phyloP scores from a whole-genome alignment of 2,329 filamentous ascomycete genomes.

The Myrmaecium sp. region DNA sequence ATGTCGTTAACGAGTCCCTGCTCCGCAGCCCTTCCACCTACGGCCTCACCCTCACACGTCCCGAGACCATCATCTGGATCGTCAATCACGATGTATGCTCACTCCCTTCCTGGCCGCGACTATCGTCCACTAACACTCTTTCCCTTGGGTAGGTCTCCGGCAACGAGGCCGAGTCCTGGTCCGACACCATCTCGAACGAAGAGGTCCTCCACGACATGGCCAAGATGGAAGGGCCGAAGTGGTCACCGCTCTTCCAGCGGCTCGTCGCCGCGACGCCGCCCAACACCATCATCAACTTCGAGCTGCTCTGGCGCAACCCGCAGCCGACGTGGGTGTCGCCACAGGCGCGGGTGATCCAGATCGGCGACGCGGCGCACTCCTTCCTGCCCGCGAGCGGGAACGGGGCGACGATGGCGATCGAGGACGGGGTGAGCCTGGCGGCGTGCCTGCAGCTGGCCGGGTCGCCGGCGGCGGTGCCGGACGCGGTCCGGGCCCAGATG shows the following conservation, averaged over 20 bases:
- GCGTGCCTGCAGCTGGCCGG: constrained; percentile 29
- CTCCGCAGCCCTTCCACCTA: constrained; percentile 22
- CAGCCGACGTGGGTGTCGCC: constrained; percentile 28
- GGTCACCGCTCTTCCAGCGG: constrained; percentile 28
- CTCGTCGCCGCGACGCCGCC: constrained; percentile 27
- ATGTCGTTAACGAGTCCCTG: not conserved
- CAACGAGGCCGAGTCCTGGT: constrained; percentile 29
- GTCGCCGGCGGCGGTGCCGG: constrained; percentile 17
- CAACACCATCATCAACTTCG: constrained; percentile 32
- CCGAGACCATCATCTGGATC: constrained; percentile 33
- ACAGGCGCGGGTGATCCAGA: constrained; percentile 25
- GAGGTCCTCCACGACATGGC: constrained; percentile 30
- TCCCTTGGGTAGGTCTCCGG: constrained; percentile 22
- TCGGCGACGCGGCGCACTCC: constrained; percentile 28
- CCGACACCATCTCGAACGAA: constrained; percentile 27
- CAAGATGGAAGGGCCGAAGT: constrained; percentile 25
- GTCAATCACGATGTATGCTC: constrained; percentile 28
- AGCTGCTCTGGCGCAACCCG: constrained; percentile 30
- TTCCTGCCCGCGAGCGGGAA: constrained; percentile 29
- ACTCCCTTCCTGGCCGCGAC: not conserved
- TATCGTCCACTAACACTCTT: constrained; percentile 4
- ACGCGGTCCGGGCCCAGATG: constrained; percentile 23
- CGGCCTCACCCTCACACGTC: constrained; percentile 27
- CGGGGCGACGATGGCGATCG: constrained; percentile 31
- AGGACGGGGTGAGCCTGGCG: constrained; percentile 28